These are phyloP conservation scores for Lactarius sanguifluus DNA, from an alignment of 768 basidiomycete species.

Conservation along the genomic window DNA sequence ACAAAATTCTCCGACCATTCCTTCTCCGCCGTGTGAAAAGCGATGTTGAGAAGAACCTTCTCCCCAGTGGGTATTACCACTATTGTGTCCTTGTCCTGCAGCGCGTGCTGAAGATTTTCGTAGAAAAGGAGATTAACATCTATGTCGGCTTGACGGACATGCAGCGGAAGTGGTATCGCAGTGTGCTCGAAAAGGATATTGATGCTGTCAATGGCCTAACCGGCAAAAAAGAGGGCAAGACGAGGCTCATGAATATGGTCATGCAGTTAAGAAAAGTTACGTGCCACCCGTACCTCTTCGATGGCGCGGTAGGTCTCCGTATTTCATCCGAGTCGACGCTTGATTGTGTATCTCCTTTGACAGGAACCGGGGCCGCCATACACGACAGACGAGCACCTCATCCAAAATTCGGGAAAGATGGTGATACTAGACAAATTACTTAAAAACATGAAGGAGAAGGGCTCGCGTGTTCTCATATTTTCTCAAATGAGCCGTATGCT, in stretches of 20 bases:
- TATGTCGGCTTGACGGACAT: constrained; percentile 96
- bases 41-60: constrained; percentile 93
- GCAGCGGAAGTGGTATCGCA: constrained; percentile 98
- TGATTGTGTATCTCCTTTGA: neutral
- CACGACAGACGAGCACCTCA: constrained; percentile 95
- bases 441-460: constrained; percentile 81
- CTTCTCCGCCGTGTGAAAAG: constrained; percentile 90
- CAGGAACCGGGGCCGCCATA: constrained; percentile 98
- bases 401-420: constrained; percentile 97
- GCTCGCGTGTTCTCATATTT: constrained; percentile 95
- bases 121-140: constrained; percentile 98
- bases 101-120: constrained; percentile 11
- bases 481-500: constrained; percentile 99
- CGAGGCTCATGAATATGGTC: constrained; percentile 96
- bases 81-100: constrained; percentile 6
- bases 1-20: constrained; percentile 96
- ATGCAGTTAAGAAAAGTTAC: constrained; percentile 96
- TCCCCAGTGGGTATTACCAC: constrained; percentile 65
- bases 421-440: constrained; percentile 94
- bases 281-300: constrained; percentile 90
- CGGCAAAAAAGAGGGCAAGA: constrained; percentile 99
- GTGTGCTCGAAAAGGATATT: constrained; percentile 95
- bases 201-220: constrained; percentile 96
- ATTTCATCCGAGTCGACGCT: neutral
- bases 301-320: constrained; percentile 68